phyloP scores from a whole-genome alignment of 139 green algal genomes.

The Chlorella sorokiniana region DNA sequence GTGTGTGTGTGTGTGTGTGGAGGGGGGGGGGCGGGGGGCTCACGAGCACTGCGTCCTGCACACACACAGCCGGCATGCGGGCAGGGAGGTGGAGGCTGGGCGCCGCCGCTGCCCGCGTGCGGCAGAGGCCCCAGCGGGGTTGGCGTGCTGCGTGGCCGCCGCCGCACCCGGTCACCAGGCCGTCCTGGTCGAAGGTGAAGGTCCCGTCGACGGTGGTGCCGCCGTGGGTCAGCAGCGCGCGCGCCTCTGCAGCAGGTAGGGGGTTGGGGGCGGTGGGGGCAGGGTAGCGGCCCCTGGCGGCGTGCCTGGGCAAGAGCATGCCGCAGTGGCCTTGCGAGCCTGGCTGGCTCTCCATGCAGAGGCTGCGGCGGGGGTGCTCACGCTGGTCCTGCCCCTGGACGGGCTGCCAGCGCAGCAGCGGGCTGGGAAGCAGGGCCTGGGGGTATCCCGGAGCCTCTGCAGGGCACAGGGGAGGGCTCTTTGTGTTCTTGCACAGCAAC shows the following conservation, averaged over 20 bases:
- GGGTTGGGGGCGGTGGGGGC: no score
- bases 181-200: neutral
- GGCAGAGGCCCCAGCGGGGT: no score
- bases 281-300: no score
- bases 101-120: neutral
- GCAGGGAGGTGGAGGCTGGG: neutral
- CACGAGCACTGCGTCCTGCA: neutral
- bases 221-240: neutral
- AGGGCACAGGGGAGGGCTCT: neutral
- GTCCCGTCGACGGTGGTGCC: neutral
- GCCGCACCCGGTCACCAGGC: conserved; percentile 7
- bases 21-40: no score
- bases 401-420: neutral
- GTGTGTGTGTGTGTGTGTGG: no score
- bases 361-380: neutral
- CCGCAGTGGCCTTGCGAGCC: no score
- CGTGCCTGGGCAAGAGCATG: no score
- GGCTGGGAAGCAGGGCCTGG: conserved; percentile 2
- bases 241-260: conserved; percentile 1
- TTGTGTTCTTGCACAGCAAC: neutral
- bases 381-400: neutral
- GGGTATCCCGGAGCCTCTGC: conserved; percentile 9
- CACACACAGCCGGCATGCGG: neutral
- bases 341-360: neutral
- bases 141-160: no score